Conservation (phyloP, 2,329 filamentous ascomycete genomes). For the Exophiala bonariae region DNA sequence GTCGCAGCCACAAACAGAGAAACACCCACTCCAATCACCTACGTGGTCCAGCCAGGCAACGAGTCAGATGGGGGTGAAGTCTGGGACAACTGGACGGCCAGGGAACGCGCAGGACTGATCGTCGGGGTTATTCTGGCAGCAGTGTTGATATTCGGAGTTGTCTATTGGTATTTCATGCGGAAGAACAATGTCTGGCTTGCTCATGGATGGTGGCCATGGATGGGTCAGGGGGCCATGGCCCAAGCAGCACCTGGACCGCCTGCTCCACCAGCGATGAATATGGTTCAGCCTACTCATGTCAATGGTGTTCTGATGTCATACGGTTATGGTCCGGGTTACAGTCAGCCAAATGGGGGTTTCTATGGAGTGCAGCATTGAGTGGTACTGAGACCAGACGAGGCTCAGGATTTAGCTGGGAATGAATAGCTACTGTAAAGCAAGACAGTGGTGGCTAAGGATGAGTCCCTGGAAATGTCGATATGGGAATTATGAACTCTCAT, state of each 20-base stretch:
- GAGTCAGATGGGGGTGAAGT: slow-evolving; percentile 2
- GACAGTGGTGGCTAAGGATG: too few species aligned
- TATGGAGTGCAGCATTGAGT: too few species aligned
- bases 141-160: slow-evolving; percentile 26
- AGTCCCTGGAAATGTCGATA: too few species aligned
- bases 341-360: background rate
- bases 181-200: slow-evolving; percentile 25
- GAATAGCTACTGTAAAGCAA: too few species aligned
- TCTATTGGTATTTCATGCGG: slow-evolving; percentile 17
- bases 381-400: slow-evolving; percentile 6
- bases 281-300: slow-evolving; percentile 15
- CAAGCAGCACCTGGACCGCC: background rate
- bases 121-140: slow-evolving; percentile 29
- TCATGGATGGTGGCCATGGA: slow-evolving; percentile 17
- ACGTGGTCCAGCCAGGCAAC: slow-evolving; percentile 12
- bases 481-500: too few species aligned
- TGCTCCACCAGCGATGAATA: slow-evolving; percentile 1
- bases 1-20: background rate
- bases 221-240: background rate
- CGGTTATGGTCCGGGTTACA: slow-evolving; percentile 4
- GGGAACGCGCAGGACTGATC: slow-evolving; percentile 31
- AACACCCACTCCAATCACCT: slow-evolving; percentile 3
- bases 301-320: slow-evolving; percentile 18
- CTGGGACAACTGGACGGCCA: slow-evolving; percentile 31
- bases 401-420: background rate